phyloP scores from a whole-genome alignment of 441 rosid species.

The Codiaeum variegatum region DNA sequence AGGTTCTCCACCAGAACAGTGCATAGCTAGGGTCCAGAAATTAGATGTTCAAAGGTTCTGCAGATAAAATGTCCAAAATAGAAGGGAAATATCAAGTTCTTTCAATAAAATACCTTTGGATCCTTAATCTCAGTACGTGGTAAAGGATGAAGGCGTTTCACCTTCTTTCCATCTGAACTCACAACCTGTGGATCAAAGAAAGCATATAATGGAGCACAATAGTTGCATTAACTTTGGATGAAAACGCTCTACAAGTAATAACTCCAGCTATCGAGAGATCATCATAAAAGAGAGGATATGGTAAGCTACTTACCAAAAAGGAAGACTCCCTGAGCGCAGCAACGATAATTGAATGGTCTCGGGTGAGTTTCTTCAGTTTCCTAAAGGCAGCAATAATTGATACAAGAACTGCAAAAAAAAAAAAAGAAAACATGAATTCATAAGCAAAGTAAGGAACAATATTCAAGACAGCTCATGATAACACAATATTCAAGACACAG shows the following conservation, averaged over 20 bases:
- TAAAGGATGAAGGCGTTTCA: conserved; percentile 66
- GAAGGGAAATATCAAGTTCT: conserved; percentile 12
- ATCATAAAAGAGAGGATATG: not conserved
- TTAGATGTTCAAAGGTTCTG: conserved; percentile 27
- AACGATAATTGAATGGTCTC: conserved; percentile 42
- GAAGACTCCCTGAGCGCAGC: conserved; percentile 79
- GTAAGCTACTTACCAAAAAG: conserved; percentile 53
- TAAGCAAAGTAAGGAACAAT: not conserved
- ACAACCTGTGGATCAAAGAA: conserved; percentile 44
- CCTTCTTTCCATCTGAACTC: conserved; percentile 71
- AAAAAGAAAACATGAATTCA: conserved; percentile 14
- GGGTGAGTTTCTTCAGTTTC: conserved; percentile 77
- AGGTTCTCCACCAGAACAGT: conserved; percentile 93
- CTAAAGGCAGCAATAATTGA: conserved; percentile 59
- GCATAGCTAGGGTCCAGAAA: conserved; percentile 52
- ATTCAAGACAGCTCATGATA: too few species aligned
- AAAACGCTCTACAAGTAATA: not conserved
- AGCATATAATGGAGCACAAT: conserved; percentile 1
- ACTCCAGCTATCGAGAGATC: not conserved
- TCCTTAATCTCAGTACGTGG: conserved; percentile 63
- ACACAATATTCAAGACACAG: not conserved
- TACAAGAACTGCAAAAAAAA: conserved; percentile 61
- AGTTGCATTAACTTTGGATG: not conserved
- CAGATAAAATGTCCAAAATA: not conserved
- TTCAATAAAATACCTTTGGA: conserved; percentile 56